Percentiles rank a stretch among this genome's conserved stretches.
Conservation (phyloP, 2,329 filamentous ascomycete species). For the Tolypocladium pustulatum region DNA sequence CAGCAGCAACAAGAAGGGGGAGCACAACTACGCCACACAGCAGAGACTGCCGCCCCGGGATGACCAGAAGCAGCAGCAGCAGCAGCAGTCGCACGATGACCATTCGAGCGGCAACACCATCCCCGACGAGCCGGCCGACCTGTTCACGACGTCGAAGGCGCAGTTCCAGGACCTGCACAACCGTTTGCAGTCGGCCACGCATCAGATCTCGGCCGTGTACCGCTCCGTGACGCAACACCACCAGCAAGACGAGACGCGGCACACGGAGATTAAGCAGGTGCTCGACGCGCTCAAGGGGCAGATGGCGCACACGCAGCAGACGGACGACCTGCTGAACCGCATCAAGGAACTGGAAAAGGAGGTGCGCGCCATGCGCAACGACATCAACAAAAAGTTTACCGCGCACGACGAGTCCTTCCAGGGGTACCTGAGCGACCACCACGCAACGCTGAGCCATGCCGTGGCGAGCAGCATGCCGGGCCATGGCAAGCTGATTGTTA, state of each 20-base stretch:
- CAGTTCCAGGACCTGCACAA: conserved; percentile 82
- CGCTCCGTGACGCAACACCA: conserved; percentile 41
- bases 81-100: conserved; percentile 11
- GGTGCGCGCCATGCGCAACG: conserved; percentile 44
- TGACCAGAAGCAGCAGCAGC: conserved; percentile 21
- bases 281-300: conserved; percentile 35
- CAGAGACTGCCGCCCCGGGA: conserved; percentile 17
- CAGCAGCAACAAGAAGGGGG: conserved; percentile 5
- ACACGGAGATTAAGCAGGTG: conserved; percentile 40
- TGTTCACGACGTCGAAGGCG: conserved; percentile 36
- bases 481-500: conserved; percentile 48
- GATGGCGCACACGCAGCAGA: conserved; percentile 33
- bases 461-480: conserved; percentile 37
- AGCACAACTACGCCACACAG: conserved; percentile 1
- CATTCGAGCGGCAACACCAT: conserved; percentile 17
- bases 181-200: conserved; percentile 64
- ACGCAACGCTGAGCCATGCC: conserved; percentile 35
- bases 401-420: conserved; percentile 42
- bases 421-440: conserved; percentile 40
- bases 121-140: conserved; percentile 36
- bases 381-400: conserved; percentile 38
- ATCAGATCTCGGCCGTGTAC: conserved; percentile 56
- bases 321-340: conserved; percentile 32
- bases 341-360: conserved; percentile 47
- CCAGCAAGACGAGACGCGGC: conserved; percentile 42